Evolutionary conservation across 345 rosid species (phyloP).

Genomic region (Murraya paniculata): DNA sequence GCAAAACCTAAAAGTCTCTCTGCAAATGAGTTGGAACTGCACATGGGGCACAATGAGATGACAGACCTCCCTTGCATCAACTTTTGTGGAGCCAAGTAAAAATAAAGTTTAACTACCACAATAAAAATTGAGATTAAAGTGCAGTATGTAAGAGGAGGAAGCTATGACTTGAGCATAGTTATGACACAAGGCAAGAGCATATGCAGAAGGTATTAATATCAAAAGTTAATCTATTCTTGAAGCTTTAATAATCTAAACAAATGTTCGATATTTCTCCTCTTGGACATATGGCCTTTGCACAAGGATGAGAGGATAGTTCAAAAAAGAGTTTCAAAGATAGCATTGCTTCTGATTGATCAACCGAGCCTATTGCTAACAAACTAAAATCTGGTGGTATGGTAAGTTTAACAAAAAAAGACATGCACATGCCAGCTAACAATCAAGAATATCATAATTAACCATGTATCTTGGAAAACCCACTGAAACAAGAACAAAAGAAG

Average conservation of each 20-base stretch:
- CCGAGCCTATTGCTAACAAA: neutral
- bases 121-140: neutral
- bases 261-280: neutral
- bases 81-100: neutral
- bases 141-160: neutral
- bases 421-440: neutral
- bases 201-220: neutral
- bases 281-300: neutral
- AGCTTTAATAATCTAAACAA: neutral
- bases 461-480: neutral
- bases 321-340: neutral
- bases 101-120: slow-evolving; percentile 6
- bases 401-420: neutral
- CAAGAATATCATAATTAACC: neutral
- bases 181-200: neutral
- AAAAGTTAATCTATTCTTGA: neutral
- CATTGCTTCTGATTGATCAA: neutral
- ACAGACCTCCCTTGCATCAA: slow-evolving; percentile 9
- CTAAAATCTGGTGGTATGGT: neutral
- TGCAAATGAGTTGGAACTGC: slow-evolving; percentile 73
- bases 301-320: neutral
- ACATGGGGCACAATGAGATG: slow-evolving; percentile 7
- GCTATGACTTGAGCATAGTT: neutral
- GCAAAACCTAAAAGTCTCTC: slow-evolving; percentile 89
- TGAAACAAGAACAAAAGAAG: neutral